These are phyloP conservation scores for Hypoxylon crocopeplum DNA, from an alignment of 495 filamentous ascomycete genomes.

Conservation along the genomic window DNA sequence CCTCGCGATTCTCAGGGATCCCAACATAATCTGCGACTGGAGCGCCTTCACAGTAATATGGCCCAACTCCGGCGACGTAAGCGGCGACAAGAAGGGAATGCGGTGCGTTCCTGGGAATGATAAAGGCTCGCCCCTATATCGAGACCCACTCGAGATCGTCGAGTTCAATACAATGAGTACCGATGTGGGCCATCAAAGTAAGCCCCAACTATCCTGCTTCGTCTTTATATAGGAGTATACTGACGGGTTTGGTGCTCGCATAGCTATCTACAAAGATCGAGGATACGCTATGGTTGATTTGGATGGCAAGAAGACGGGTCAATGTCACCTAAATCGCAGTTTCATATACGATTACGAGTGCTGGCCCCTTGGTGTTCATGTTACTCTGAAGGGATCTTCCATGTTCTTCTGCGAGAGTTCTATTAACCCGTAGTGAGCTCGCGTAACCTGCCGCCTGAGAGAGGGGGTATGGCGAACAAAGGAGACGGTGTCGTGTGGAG, in stretches of 20 bases:
- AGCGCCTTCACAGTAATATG: too few species aligned
- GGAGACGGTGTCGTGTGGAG: too few species aligned
- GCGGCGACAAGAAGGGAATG: background rate
- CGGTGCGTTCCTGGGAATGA: slow-evolving; percentile 16
- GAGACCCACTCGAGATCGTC: slow-evolving; percentile 21
- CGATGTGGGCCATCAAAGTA: slow-evolving; percentile 25
- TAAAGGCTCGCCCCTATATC: slow-evolving; percentile 3
- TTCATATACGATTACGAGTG: background rate
- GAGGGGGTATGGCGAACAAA: too few species aligned
- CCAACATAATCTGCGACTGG: background rate
- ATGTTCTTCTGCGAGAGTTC: slow-evolving; percentile 23
- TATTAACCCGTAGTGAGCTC: background rate
- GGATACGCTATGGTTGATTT: slow-evolving; percentile 1
- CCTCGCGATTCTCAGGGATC: background rate
- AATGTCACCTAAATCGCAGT: slow-evolving; percentile 7
- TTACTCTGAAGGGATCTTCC: slow-evolving; percentile 1
- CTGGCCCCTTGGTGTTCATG: background rate
- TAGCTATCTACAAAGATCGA: slow-evolving; percentile 14
- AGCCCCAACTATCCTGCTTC: background rate
- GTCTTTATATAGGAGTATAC: too few species aligned
- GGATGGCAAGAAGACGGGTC: background rate
- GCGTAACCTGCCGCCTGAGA: too few species aligned
- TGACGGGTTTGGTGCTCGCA: background rate
- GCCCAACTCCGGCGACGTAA: slow-evolving; percentile 11
- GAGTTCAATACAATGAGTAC: slow-evolving; percentile 19